These are phyloP conservation scores for Penicillium desertorum DNA, from an alignment of 495 filamentous ascomycete genomes.

Conservation along the genomic window DNA sequence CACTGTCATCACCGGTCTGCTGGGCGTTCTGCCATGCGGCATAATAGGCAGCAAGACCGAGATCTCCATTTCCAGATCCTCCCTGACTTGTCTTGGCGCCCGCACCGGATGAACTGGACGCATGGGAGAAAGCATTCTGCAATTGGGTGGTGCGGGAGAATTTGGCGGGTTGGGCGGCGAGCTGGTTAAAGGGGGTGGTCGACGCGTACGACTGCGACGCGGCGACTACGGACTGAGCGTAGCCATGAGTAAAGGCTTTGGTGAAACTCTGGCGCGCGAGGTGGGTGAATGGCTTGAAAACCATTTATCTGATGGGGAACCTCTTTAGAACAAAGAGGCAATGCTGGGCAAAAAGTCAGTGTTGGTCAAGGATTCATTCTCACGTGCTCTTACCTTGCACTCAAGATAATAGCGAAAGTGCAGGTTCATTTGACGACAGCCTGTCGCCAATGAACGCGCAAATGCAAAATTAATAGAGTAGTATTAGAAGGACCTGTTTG, in stretches of 20 bases:
- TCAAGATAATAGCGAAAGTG: constrained; percentile 46
- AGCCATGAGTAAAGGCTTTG: constrained; percentile 95
- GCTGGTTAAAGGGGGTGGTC: constrained; percentile 56
- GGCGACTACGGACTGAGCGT: constrained; percentile 95
- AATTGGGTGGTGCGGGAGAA: constrained; percentile 65
- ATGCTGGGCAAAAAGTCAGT: constrained; percentile 30
- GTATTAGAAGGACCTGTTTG: constrained; percentile 10
- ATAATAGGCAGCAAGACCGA: constrained; percentile 79
- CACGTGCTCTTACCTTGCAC: constrained; percentile 46
- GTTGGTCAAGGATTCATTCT: neutral
- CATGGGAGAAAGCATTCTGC: constrained; percentile 71
- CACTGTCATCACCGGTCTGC: constrained; percentile 66
- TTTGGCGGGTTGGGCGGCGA: constrained; percentile 53
- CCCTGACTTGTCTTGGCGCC: constrained; percentile 49
- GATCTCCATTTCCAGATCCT: constrained; percentile 45
- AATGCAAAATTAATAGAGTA: constrained; percentile 13
- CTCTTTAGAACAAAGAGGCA: constrained; percentile 53
- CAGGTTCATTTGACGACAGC: constrained; percentile 67
- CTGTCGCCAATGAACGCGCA: constrained; percentile 61
- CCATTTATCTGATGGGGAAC: constrained; percentile 68
- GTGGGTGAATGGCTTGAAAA: constrained; percentile 78
- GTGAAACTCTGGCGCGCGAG: constrained; percentile 95
- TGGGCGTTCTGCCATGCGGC: constrained; percentile 82
- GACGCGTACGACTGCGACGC: constrained; percentile 88
- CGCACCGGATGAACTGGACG: constrained; percentile 46